Evolutionary conservation across 768 basidiomycete species (phyloP), one percentile per base, ranked within the genome.

Genomic region (Asterophora lycoperdoides): DNA sequence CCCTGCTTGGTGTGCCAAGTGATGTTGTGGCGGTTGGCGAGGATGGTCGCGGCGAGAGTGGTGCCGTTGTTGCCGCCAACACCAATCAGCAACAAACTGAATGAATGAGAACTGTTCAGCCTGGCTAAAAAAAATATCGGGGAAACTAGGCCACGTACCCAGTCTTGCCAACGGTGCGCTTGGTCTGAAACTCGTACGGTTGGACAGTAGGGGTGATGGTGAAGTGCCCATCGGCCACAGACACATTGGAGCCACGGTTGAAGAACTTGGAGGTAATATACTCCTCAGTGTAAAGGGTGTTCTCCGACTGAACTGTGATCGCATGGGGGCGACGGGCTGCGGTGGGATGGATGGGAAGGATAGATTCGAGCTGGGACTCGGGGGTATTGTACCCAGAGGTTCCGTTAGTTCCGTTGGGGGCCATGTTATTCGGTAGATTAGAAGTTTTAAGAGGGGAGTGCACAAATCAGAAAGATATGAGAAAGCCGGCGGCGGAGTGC

Each of bases 11-110:
- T 98, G 70, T 83, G 81, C 96, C 95, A 99, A 51, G 77, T 70
- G 67, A 98, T 92, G 68, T 89, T 84, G 75, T 98, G 88, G 57
- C 84, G 84, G 77, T 98, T 98, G 60, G 96, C 96, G 58, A 96
- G 81, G 65, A 97, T 84, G 53, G 94, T 96, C 10, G 96, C 94
- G 55, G 84, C 86, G 41, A 98, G 78, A 20, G 95, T 98, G 41
- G 88, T 80, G 44, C 95, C 96, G 63, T 99, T 99, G 80, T 99
- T 99, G 44, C 96, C 95, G 49, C 95, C 95, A 50, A 93, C 71
- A 51, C 96, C 96, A 59, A 98, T 86, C 81, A 99, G 87, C 89
- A 99, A 87, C 55, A 99, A 78, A 47, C 95, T 97, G 11, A 52
- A 52, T 46, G 32, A 52, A 43, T 48, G 32, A 37, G 53, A 49